A percentile compares a stretch with the other conserved stretches of the same genome.
These are phyloP conservation scores for Podospora anserina DNA, from an alignment of 495 filamentous ascomycete species.

Conservation along the genomic window DNA sequence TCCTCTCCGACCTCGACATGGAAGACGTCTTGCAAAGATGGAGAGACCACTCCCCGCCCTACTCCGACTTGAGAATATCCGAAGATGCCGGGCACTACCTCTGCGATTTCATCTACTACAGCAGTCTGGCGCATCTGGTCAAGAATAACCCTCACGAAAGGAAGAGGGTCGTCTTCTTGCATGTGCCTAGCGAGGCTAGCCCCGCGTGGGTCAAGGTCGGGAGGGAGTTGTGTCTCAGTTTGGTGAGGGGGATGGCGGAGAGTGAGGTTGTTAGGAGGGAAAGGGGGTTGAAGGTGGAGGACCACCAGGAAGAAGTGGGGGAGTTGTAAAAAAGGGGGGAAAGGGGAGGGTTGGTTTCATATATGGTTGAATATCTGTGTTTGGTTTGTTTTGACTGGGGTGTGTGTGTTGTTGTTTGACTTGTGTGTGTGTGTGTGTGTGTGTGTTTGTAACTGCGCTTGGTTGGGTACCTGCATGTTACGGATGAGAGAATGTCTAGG, in stretches of 20 bases:
- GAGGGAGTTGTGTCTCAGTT: slow-evolving; percentile 58
- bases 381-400: too few species aligned
- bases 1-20: slow-evolving; percentile 50
- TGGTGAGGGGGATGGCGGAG: slow-evolving; percentile 65
- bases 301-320: too few species aligned
- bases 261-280: slow-evolving; percentile 31
- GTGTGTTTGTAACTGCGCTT: too few species aligned
- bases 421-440: too few species aligned
- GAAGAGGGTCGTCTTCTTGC: slow-evolving; percentile 68
- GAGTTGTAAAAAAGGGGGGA: too few species aligned
- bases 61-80: slow-evolving; percentile 59
- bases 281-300: not conserved
- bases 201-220: slow-evolving; percentile 58
- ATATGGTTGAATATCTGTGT: too few species aligned
- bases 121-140: slow-evolving; percentile 59
- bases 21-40: slow-evolving; percentile 56
- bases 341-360: too few species aligned
- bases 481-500: too few species aligned
- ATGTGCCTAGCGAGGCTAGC: slow-evolving; percentile 64
- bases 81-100: slow-evolving; percentile 77
- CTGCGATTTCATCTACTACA: slow-evolving; percentile 86
- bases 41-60: slow-evolving; percentile 39
- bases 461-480: too few species aligned
- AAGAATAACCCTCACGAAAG: slow-evolving; percentile 36
- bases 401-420: too few species aligned